Percentiles rank a stretch among this genome's conserved stretches.
phyloP scores from a whole-genome alignment of 352 stramenopile genomes.

The Globisporangium solare region DNA sequence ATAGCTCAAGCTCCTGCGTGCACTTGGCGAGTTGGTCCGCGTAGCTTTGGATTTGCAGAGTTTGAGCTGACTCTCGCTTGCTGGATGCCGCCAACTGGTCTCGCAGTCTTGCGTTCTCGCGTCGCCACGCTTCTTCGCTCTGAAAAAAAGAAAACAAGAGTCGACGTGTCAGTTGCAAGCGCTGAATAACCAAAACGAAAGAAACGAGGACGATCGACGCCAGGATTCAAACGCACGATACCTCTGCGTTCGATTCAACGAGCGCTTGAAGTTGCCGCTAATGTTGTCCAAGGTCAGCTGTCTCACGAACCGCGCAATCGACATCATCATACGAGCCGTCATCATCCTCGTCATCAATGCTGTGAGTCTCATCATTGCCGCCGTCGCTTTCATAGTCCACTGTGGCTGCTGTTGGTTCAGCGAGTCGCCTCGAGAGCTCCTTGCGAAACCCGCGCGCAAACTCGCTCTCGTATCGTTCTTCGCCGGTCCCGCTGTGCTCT shows the following conservation, averaged over 20 bases:
- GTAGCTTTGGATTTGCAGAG: constrained; percentile 8
- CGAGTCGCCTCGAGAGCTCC: constrained; percentile 14
- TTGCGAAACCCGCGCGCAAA: constrained; percentile 11
- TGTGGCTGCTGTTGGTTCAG: neutral
- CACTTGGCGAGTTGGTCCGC: constrained; percentile 5
- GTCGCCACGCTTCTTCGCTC: constrained; percentile 23
- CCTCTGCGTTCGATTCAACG: constrained; percentile 2
- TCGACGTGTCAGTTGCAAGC: neutral
- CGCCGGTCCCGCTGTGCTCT: neutral
- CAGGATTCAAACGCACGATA: neutral
- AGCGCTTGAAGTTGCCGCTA: constrained; percentile 6
- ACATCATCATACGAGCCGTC: constrained; percentile 1
- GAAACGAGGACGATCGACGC: neutral
- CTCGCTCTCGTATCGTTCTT: constrained; percentile 3
- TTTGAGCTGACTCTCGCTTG: constrained; percentile 10
- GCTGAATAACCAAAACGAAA: neutral
- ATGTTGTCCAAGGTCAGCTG: neutral
- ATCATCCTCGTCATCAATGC: neutral
- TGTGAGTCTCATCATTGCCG: neutral
- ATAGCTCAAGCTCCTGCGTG: constrained; percentile 12
- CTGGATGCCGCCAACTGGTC: constrained; percentile 10
- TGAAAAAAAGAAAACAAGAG: neutral
- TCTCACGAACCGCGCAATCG: neutral
- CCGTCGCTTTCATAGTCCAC: neutral
- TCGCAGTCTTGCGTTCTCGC: constrained; percentile 22